Percentiles rank a stretch among this genome's conserved stretches.
Evolutionary conservation across 1,139 yeast species (phyloP).

Genomic region (Pichia sp.): DNA sequence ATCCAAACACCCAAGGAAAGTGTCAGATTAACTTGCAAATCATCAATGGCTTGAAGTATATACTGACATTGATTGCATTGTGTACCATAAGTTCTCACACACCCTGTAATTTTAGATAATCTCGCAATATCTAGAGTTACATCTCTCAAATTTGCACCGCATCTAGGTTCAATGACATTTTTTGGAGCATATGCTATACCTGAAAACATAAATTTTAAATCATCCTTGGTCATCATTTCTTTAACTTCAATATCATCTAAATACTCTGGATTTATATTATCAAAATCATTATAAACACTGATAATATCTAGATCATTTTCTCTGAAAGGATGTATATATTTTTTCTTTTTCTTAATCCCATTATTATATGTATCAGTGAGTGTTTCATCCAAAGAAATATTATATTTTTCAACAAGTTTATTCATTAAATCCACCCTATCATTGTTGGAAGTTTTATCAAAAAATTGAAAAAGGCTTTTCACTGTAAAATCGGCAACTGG

Average conservation of each 20-base stretch:
- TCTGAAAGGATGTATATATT: neutral
- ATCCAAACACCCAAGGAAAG: slow-evolving; percentile 63
- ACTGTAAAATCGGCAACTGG: neutral
- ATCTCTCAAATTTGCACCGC: neutral
- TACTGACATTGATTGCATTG: slow-evolving; percentile 54
- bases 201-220: neutral
- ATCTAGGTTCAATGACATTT: neutral
- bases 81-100: slow-evolving; percentile 54
- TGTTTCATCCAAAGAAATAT: neutral
- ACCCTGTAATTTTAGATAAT: slow-evolving; percentile 48
- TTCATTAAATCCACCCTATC: neutral
- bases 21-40: slow-evolving; percentile 47
- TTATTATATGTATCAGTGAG: neutral
- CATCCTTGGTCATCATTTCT: neutral
- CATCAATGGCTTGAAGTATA: slow-evolving; percentile 48
- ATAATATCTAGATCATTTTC: neutral
- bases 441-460: neutral
- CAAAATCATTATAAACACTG: neutral
- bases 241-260: neutral
- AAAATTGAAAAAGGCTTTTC: neutral
- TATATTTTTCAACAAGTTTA: neutral
- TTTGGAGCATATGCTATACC: neutral
- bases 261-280: neutral
- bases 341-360: neutral
- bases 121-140: neutral